Percentiles rank a stretch among this genome's conserved stretches.
phyloP scores from a whole-genome alignment of 164 flowering plant species.

The Stephania japonica region DNA sequence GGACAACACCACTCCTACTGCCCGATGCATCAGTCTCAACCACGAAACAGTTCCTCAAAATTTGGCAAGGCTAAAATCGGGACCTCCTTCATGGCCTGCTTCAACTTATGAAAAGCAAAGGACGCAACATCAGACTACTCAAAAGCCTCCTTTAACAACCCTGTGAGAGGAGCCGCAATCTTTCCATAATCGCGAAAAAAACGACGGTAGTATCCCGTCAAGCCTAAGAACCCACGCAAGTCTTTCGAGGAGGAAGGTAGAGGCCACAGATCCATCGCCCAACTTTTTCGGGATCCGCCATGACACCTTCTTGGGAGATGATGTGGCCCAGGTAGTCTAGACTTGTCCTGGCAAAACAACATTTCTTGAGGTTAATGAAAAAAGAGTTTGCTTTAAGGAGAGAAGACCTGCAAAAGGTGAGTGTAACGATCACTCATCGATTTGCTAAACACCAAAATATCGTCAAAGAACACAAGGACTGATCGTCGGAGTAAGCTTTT shows the following conservation, averaged over 20 bases:
- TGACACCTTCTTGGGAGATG: no score
- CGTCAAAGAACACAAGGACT: not conserved
- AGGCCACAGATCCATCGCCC: not conserved
- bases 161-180: not conserved
- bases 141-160: not conserved
- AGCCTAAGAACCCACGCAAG: not conserved
- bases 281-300: no score
- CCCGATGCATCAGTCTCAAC: constrained; percentile 7
- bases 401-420: no score
- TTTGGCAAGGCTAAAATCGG: not conserved
- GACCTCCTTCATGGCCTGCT: constrained; percentile 1
- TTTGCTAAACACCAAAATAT: not conserved
- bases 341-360: no score
- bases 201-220: not conserved
- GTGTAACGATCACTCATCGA: no score
- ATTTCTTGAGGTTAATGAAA: no score
- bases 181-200: not conserved
- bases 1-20: not conserved
- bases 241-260: not conserved
- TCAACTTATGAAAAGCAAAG: not conserved
- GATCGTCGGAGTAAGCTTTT: not conserved
- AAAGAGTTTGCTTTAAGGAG: no score
- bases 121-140: not conserved
- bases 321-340: no score
- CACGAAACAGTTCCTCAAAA: not conserved